Evolutionary conservation across 345 rosid species (phyloP), one percentile per base, ranked within the genome.

Genomic region (Eutrema yunnanense): DNA sequence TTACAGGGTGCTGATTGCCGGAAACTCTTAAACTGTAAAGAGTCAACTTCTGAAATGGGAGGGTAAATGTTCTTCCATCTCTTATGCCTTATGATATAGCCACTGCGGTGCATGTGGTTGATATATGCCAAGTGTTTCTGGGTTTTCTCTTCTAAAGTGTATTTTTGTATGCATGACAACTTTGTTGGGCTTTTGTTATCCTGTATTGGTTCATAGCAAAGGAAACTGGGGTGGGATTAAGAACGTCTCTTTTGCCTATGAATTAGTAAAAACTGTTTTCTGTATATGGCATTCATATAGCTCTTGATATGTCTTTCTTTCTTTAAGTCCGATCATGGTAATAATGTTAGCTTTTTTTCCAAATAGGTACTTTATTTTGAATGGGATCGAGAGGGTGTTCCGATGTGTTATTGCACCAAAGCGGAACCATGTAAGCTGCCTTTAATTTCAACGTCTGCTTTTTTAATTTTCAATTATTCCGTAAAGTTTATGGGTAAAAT

Each of bases 381-480:
- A 95, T 72, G 99, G 99, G 70, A 88, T 95, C 9, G 99, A 95
- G 84, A 88, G 96, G 75, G 97, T 95, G 75, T 90, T 85, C 62
- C 93, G 97, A 62, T 78, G 83, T 75, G 78, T 95, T 62, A 89
- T 95, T 80, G 73, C 91, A 82, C 96, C 92, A 8, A 95, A 95
- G 79, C 79, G 87, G 57, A 95, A 95, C 82, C 93, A 92, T 82
- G 99, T 94, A 85, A 86, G 98, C 77, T 33, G 16, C 38, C 40
- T 36, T 11, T 71, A 51, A 2, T 71, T 63, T 47, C 42, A 11
- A 6, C 12, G 9, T 8, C 53, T 13, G 11, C 13, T 19, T 12
- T 16, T 6, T 4, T 4, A 46, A 27, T 52, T 40, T 72, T 14
- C 50, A 4, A 0, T 29, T 9, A 34, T 40, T 54, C 60, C 43